phyloP scores from a whole-genome alignment of 2,329 filamentous ascomycete genomes.

The Teratosphaeria zuluensis region DNA sequence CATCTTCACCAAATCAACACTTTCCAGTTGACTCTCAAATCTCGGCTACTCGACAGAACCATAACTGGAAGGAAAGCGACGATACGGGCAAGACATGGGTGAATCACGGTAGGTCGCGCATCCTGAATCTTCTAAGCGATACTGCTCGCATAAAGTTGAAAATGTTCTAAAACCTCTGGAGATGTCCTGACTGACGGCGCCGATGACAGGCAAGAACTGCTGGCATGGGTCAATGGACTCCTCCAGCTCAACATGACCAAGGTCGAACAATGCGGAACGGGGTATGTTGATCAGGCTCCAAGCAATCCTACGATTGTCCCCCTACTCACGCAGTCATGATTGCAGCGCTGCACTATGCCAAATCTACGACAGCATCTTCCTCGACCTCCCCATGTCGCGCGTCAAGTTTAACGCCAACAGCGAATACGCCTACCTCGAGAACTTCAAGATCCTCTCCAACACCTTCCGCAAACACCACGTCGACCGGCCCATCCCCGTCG shows the following conservation, averaged over 20 bases:
- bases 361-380: slow-evolving; percentile 96
- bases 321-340: background rate
- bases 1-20: background rate
- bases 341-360: slow-evolving; percentile 86
- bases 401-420: slow-evolving; percentile 98
- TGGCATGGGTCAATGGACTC: slow-evolving; percentile 94
- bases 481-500: slow-evolving; percentile 82
- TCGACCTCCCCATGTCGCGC: slow-evolving; percentile 85
- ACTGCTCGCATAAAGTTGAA: background rate
- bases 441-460: slow-evolving; percentile 95
- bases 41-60: background rate
- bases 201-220: slow-evolving; percentile 74
- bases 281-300: slow-evolving; percentile 49
- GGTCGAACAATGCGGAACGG: slow-evolving; percentile 97
- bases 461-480: slow-evolving; percentile 76
- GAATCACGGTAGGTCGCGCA: background rate
- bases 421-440: slow-evolving; percentile 95
- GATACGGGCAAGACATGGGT: background rate
- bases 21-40: background rate
- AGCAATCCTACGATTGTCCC: slow-evolving; percentile 6
- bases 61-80: background rate
- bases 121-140: background rate
- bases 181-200: slow-evolving; percentile 2
- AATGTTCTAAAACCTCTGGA: background rate
- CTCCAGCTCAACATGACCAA: slow-evolving; percentile 96